phyloP scores from a whole-genome alignment of 352 stramenopile species.

The Globisporangium apiculatum region DNA sequence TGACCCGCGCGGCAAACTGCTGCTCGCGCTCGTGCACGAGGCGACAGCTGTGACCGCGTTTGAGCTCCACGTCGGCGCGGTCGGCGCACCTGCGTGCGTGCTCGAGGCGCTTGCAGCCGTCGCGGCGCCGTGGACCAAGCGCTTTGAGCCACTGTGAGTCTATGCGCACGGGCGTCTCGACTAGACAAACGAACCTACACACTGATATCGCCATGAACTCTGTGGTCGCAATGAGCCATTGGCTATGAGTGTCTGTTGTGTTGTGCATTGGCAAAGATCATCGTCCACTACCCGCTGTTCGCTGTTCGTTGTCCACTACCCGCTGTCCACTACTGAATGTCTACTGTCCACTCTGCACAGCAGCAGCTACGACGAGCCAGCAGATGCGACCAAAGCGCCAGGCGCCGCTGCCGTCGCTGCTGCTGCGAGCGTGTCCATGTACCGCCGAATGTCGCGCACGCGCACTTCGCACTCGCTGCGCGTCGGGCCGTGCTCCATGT shows the following conservation, averaged over 20 bases:
- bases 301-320: no score
- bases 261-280: no score
- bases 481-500: constrained; percentile 69
- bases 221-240: no score
- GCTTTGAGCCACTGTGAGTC: constrained; percentile 4
- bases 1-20: constrained; percentile 15
- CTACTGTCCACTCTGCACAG: no score
- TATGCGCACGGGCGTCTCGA: no score
- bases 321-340: no score
- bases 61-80: constrained; percentile 33
- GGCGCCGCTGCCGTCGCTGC: neutral
- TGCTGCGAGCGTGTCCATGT: constrained; percentile 45
- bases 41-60: constrained; percentile 13
- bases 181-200: no score
- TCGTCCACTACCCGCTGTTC: no score
- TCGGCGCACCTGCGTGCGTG: constrained; percentile 19
- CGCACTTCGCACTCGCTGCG: constrained; percentile 74
- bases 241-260: no score
- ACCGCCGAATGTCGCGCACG: constrained; percentile 79
- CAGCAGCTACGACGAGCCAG: no score
- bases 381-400: no score
- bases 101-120: constrained; percentile 18
- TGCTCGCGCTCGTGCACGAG: constrained; percentile 28
- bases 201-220: no score
- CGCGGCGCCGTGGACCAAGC: constrained; percentile 10